phyloP scores from a whole-genome alignment of 495 filamentous ascomycete genomes.

The Paragyromitra xinjiangensis region DNA sequence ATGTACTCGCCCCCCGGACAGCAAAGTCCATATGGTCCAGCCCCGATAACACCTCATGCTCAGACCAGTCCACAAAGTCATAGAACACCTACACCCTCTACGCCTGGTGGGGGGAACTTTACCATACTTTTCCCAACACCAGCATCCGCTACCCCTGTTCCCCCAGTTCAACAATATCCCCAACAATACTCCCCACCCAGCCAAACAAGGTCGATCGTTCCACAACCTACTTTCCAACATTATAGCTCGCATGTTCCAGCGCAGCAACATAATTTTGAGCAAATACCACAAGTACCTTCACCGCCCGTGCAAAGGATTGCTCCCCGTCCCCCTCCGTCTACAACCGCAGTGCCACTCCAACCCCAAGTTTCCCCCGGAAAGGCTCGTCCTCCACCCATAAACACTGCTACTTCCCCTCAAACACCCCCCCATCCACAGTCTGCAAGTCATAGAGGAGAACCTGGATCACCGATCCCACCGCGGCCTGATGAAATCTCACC shows the following conservation, averaged over 20 bases:
- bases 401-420: conserved; percentile 27
- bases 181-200: conserved; percentile 34
- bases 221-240: conserved; percentile 41
- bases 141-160: conserved; percentile 24
- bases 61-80: conserved; percentile 25
- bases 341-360: conserved; percentile 7
- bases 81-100: conserved; percentile 43
- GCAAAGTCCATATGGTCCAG: conserved; percentile 30
- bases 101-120: conserved; percentile 32
- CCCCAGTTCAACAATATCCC: conserved; percentile 36
- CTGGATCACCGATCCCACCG: conserved; percentile 56
- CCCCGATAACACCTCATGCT: conserved; percentile 19
- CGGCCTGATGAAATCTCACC: conserved; percentile 57
- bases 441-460: conserved; percentile 39
- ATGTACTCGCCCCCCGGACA: conserved; percentile 37
- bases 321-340: conserved; percentile 39
- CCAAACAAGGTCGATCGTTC: conserved; percentile 40
- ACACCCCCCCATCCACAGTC: conserved; percentile 18
- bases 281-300: conserved; percentile 31
- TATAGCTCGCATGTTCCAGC: conserved; percentile 50
- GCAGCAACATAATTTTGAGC: conserved; percentile 55
- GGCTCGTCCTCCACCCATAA: conserved; percentile 54
- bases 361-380: conserved; percentile 42
- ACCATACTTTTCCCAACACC: conserved; percentile 37
- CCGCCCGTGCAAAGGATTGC: conserved; percentile 47